Evolutionary conservation across 345 rosid species (phyloP).

Genomic region (Melaleuca alternifolia): DNA sequence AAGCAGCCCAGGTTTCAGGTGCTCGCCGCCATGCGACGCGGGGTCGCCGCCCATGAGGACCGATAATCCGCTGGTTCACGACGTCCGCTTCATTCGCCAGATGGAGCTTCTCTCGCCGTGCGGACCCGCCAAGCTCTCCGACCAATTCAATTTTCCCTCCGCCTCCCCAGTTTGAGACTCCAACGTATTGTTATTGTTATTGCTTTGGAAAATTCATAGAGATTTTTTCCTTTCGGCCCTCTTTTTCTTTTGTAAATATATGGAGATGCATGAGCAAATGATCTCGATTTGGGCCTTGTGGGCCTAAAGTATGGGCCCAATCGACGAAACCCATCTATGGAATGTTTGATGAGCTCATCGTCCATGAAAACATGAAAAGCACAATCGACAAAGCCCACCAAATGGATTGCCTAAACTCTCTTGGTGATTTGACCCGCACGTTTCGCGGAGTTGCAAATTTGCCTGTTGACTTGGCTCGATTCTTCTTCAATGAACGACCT

Average conservation of each 20-base stretch:
- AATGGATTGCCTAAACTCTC: not conserved
- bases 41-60: conserved; percentile 87
- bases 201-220: not conserved
- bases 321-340: not conserved
- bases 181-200: not conserved
- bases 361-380: not conserved
- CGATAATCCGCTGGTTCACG: conserved; percentile 60
- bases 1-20: conserved; percentile 19
- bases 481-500: not conserved
- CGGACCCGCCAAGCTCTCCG: conserved; percentile 39
- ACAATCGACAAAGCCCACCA: not conserved
- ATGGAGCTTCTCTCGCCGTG: conserved; percentile 59
- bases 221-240: not conserved
- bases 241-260: not conserved
- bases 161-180: not conserved
- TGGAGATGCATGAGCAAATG: not conserved
- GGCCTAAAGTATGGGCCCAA: not conserved
- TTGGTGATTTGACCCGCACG: too few relatives aligned
- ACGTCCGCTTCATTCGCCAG: conserved; percentile 53
- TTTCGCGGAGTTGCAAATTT: too few relatives aligned
- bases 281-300: not conserved
- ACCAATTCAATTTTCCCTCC: conserved; percentile 10
- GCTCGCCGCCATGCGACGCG: conserved; percentile 27
- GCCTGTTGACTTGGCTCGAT: not conserved
- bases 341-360: not conserved